These are phyloP conservation scores for Elsinoe fawcettii DNA, from an alignment of 2,329 filamentous ascomycete species.

Conservation along the genomic window DNA sequence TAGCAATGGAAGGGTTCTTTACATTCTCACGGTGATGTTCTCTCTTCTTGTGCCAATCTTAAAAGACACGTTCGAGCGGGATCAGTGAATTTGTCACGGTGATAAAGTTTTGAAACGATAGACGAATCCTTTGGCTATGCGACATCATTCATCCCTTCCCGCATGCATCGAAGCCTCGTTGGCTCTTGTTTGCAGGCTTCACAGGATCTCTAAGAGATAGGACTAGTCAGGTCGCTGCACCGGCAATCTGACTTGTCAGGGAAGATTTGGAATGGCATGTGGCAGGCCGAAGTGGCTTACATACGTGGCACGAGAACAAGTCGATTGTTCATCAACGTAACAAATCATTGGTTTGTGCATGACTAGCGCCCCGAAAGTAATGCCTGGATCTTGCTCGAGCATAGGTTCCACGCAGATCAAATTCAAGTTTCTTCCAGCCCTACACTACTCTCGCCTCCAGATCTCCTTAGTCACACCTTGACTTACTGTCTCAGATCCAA, in stretches of 20 bases:
- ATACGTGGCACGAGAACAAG: not conserved
- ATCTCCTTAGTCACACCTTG: too few relatives aligned
- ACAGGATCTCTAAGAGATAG: too few relatives aligned
- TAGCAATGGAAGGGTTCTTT: too few relatives aligned
- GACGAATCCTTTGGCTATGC: not conserved
- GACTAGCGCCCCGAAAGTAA: not conserved
- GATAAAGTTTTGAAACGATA: not conserved
- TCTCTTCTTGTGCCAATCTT: too few relatives aligned
- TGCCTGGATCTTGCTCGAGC: not conserved
- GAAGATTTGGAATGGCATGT: slow-evolving; percentile 6
- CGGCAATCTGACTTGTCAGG: not conserved
- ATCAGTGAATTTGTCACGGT: not conserved
- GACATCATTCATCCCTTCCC: not conserved
- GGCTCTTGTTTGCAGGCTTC: too few relatives aligned
- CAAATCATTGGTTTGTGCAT: not conserved
- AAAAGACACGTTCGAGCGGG: not conserved
- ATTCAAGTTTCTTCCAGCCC: not conserved
- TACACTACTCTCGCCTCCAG: not conserved
- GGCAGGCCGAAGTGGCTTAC: not conserved
- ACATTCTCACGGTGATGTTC: too few relatives aligned
- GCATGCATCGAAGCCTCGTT: not conserved
- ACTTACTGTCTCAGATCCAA: too few relatives aligned
- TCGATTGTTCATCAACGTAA: not conserved
- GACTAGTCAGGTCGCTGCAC: too few relatives aligned
- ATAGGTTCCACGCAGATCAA: not conserved